Percentiles rank a stretch among this genome's conserved stretches.
phyloP scores from a whole-genome alignment of 2,329 filamentous ascomycete species.

The Exophiala sp. region DNA sequence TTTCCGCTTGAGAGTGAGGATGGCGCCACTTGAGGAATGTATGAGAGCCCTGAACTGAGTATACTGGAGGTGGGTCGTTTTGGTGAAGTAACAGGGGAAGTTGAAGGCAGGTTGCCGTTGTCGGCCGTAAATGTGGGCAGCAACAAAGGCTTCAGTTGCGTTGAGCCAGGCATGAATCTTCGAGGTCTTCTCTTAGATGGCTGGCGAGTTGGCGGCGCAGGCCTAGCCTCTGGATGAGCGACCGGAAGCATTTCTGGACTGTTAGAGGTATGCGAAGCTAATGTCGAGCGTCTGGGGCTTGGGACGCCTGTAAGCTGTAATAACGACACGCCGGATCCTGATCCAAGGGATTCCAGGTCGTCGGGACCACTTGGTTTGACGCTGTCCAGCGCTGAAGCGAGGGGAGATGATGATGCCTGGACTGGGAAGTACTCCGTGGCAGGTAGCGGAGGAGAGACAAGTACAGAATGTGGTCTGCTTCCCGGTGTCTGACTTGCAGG shows the following conservation, averaged over 20 bases:
- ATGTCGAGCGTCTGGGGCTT: slow-evolving; percentile 19
- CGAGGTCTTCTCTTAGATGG: slow-evolving; percentile 33
- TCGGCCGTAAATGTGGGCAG: slow-evolving; percentile 30
- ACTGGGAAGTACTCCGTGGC: slow-evolving; percentile 15
- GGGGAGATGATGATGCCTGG: slow-evolving; percentile 14
- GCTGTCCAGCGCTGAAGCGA: slow-evolving; percentile 4
- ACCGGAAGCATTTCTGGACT: slow-evolving; percentile 8
- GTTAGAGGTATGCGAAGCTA: slow-evolving; percentile 12
- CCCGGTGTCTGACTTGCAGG: slow-evolving; percentile 23
- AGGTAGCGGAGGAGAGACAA: slow-evolving; percentile 14
- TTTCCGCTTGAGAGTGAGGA: slow-evolving; percentile 27
- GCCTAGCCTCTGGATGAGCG: slow-evolving; percentile 5
- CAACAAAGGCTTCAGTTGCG: slow-evolving; percentile 35
- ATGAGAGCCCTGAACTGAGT: background rate
- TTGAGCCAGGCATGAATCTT: slow-evolving; percentile 36
- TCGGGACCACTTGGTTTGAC: slow-evolving; percentile 1
- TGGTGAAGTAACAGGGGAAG: slow-evolving; percentile 22
- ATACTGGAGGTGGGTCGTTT: background rate
- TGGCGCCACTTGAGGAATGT: background rate
- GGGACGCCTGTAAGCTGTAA: slow-evolving; percentile 26
- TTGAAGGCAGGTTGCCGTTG: slow-evolving; percentile 18
- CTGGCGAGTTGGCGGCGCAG: slow-evolving; percentile 7
- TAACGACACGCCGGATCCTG: slow-evolving; percentile 27
- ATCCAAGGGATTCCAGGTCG: slow-evolving; percentile 27
- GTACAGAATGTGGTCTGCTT: slow-evolving; percentile 21